phyloP scores from a whole-genome alignment of 371 early-diverging fungal species.

The Parasitella parasitica region DNA sequence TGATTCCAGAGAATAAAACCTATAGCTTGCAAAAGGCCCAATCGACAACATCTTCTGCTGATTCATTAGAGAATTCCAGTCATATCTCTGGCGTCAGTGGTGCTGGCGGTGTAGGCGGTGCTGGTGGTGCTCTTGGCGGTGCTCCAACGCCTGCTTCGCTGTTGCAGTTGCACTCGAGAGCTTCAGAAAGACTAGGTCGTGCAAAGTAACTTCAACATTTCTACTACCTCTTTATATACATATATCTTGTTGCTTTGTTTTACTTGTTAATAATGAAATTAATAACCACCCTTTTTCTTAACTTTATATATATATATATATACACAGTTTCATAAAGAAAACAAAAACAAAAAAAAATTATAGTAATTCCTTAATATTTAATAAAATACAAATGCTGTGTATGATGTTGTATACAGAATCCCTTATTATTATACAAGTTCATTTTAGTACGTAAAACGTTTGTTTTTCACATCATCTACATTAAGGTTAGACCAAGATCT shows the following conservation, averaged over 20 bases:
- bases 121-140: constrained; percentile 29
- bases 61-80: constrained; percentile 46
- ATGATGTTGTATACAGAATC: too few species aligned
- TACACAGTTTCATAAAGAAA: background rate
- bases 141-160: constrained; percentile 13
- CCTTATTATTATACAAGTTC: too few species aligned
- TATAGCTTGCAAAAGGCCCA: constrained; percentile 9
- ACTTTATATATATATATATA: background rate
- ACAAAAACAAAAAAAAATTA: background rate
- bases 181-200: constrained; percentile 25
- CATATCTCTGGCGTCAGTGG: constrained; percentile 46
- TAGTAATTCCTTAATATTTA: background rate
- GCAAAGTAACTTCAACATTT: constrained; percentile 13
- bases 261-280: background rate
- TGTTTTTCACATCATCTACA: too few species aligned
- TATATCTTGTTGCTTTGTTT: background rate
- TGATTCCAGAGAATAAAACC: constrained; percentile 24
- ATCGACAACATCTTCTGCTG: constrained; percentile 20
- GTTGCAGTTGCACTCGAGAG: constrained; percentile 19
- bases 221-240: background rate
- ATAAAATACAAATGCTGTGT: background rate
- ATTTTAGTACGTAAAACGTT: too few species aligned
- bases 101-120: constrained; percentile 29
- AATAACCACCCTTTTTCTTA: background rate
- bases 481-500: too few species aligned